Base-by-base conservation (phyloP, 163 green algal species). In the Scenedesmus sp. region DNA sequence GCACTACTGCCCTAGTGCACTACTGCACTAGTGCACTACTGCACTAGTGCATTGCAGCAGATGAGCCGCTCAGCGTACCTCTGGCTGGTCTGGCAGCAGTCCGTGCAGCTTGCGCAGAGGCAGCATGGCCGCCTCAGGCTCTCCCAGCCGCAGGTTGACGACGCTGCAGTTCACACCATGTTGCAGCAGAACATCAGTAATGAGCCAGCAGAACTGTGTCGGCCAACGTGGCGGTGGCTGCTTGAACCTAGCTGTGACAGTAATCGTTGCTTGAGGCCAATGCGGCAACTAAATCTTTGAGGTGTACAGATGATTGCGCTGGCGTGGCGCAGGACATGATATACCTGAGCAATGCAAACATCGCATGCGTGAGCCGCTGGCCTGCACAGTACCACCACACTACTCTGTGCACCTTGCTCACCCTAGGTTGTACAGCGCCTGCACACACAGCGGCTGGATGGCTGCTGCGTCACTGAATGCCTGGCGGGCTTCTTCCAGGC, bases 371-470 rank as follows among this genome's bases (percentile, higher is more conserved):
- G 10, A 70, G 62, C 62, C 10, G 1, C 62, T 15, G 62, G 10
- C 1, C 62, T 20, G 12, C 1, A 70, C 62, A 70, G 62, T 15
- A 70, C 12, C 62, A 70, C 76, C 55, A 87, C 20, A 16, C 15
- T 6, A 26, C 54, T 10, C 5, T 12, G 59, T n/a, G 18, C 6
- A 20, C 0, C 1, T 12, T 20, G 46, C 76, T 84, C 92, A 90
- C 55, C 97, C 97, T 23, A 98, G 93, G 90, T 99, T 99, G 96
- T 96, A 99, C 3, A 98, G 95, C 5, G 96, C 97, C 93, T 99
- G 97, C 70, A 97, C 92, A 83, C 96, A 98, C 92, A 97, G 96
- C 16, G 95, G 95, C 86, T 99, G 96, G 59, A 97, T 95, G 88
- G 94, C 94, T 13, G 97, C 92, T 9, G 97, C 97, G 46, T 98